phyloP scores from a whole-genome alignment of 768 basidiomycete genomes.

The Heimioporus sp. region DNA sequence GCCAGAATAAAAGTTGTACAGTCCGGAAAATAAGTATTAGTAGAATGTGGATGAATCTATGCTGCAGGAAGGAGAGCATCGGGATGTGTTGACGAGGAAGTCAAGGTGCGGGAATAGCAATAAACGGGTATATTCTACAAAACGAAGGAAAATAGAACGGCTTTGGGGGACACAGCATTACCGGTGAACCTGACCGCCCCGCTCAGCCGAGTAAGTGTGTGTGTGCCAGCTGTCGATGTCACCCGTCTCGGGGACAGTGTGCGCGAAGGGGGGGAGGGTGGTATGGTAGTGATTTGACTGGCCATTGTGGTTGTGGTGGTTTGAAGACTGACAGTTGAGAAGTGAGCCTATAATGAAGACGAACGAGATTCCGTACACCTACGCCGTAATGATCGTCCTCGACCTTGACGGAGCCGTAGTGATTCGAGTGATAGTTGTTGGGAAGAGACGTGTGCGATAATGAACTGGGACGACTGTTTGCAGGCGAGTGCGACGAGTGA shows the following conservation, averaged over 20 bases:
- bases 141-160: neutral
- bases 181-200: slow-evolving; percentile 56
- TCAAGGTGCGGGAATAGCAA: slow-evolving; percentile 29
- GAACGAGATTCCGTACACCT: slow-evolving; percentile 21
- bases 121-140: slow-evolving; percentile 37
- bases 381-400: slow-evolving; percentile 65
- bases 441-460: slow-evolving; percentile 40
- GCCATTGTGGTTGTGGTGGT: slow-evolving; percentile 33
- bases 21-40: slow-evolving; percentile 33
- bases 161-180: slow-evolving; percentile 28
- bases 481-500: slow-evolving; percentile 48
- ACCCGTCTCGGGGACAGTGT: slow-evolving; percentile 35
- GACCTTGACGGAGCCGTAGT: slow-evolving; percentile 59
- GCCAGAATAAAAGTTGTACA: slow-evolving; percentile 35
- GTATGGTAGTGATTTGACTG: slow-evolving; percentile 40
- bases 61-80: slow-evolving; percentile 8
- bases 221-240: slow-evolving; percentile 61
- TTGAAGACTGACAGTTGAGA: slow-evolving; percentile 22
- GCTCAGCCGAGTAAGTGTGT: slow-evolving; percentile 56
- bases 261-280: slow-evolving; percentile 47
- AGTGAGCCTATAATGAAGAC: slow-evolving; percentile 2
- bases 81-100: slow-evolving; percentile 5
- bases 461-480: slow-evolving; percentile 45
- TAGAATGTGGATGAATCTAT: slow-evolving; percentile 32
- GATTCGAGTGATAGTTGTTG: slow-evolving; percentile 43